These are phyloP conservation scores for Saussurea involucrata DNA, from an alignment of 129 eudicot species.

Conservation along the genomic window DNA sequence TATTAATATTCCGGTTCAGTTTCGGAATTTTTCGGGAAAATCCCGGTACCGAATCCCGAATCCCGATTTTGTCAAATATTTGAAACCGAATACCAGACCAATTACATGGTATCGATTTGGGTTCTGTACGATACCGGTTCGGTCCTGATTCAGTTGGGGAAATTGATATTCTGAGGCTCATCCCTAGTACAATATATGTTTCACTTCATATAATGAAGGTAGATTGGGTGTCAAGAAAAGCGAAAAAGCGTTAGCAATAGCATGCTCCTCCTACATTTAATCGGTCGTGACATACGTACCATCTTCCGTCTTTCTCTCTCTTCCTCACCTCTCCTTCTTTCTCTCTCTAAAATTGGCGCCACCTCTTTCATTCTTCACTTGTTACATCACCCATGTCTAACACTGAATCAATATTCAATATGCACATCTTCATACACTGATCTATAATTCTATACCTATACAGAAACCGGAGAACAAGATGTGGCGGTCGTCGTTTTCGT, in stretches of 20 bases:
- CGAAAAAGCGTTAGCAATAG: neutral
- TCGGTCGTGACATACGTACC: neutral
- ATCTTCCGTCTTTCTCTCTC: constrained; percentile 22
- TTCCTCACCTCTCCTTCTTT: neutral
- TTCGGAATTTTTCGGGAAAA: no score
- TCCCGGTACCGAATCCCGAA: no score
- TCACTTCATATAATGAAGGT: no score
- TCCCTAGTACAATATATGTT: no score
- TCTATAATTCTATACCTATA: neutral
- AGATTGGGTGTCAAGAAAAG: neutral
- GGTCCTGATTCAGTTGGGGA: no score
- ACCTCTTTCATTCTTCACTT: constrained; percentile 19
- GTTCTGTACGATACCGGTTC: no score
- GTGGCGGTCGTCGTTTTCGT: constrained; percentile 40
- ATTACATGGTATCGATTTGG: no score
- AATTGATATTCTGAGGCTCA: no score
- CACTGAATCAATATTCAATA: constrained; percentile 7
- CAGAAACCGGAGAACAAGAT: constrained; percentile 11
- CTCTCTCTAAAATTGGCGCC: constrained; percentile 18
- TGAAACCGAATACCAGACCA: no score
- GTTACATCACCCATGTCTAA: neutral
- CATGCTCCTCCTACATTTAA: neutral
- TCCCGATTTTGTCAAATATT: no score
- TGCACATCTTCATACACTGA: constrained; percentile 10
- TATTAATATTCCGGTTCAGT: no score